These are phyloP conservation scores for Claviceps pusilla DNA, from an alignment of 2,329 filamentous ascomycete species.

Conservation along the genomic window DNA sequence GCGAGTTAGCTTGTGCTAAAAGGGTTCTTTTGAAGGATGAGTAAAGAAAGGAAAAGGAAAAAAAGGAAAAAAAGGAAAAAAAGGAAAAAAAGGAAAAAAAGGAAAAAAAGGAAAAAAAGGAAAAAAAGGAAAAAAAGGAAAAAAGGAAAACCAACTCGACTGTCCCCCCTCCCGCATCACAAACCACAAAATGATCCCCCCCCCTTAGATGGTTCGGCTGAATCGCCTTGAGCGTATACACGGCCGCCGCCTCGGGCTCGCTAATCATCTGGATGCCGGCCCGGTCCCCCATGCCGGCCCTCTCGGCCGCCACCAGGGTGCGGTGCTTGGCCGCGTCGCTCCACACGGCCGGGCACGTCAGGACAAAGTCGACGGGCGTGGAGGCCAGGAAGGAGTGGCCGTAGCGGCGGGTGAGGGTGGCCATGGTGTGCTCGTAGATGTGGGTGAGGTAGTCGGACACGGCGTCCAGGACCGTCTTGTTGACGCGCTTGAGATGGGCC, in stretches of 20 bases:
- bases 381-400: conserved; percentile 65
- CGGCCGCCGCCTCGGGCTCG: conserved; percentile 65
- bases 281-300: conserved; percentile 60
- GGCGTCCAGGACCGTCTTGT: conserved; percentile 65
- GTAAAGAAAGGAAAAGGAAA: no score
- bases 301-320: conserved; percentile 61
- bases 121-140: not conserved
- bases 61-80: not conserved
- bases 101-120: conserved; percentile 5
- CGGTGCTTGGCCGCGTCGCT: conserved; percentile 75
- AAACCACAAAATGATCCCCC: conserved; percentile 51
- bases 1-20: not conserved
- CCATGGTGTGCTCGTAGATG: conserved; percentile 64
- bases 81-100: not conserved
- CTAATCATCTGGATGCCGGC: conserved; percentile 64
- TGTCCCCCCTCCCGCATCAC: conserved; percentile 47
- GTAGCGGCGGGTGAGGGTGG: conserved; percentile 58
- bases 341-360: conserved; percentile 75
- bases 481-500: conserved; percentile 56
- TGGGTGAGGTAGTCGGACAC: conserved; percentile 67
- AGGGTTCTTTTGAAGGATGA: no score
- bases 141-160: conserved; percentile 40
- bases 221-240: conserved; percentile 67
- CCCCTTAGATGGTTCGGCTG: conserved; percentile 59
- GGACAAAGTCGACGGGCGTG: conserved; percentile 62